Evolutionary conservation across 768 basidiomycete genomes (phyloP), one percentile per base, ranked within the genome.

Genomic region (Paxillus involutus): DNA sequence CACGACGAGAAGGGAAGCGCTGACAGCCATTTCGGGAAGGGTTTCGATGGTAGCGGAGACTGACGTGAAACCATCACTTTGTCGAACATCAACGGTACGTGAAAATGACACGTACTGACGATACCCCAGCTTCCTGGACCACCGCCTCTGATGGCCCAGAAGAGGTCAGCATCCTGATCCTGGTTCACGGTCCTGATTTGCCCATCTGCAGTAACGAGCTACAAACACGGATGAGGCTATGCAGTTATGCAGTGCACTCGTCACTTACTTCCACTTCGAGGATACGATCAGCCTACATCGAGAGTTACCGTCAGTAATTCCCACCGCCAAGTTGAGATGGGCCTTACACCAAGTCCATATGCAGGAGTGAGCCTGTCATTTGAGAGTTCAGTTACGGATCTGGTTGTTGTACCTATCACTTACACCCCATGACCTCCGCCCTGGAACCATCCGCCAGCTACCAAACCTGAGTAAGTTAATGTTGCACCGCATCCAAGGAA

Each of bases 71-170:
- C 36, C 3, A 6, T 52, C 24, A 52, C 21, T 24, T n/a, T 6
- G 3, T 9, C 24, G 21, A 36, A 39, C 21, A 19, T 24, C 6
- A 17, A 16, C 35, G 12, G 11, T 5, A 35, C 32, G 12, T 12
- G 5, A 26, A 26, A 26, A 48, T 11, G 43, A 36, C 9, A 64
- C 64, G 16, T 43, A 65, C 64, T 72, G 43, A 81, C 65, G 30
- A 82, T 69, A 11, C 77, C 81, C 58, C 69, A 82, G 11, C 75
- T 81, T n/a, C 79, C 77, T 0, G 77, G 79, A 0, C 81, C 81
- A 0, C 77, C 79, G 6, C 81, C 82, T 29, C 80, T 69, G 21
- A 82, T 59, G 2, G 82, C 83, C 77, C 79, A 83, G 64, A 80
- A 83, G 6, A 83, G 68, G 52, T 82, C 78, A 3, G 68, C 9